Conservation (phyloP, 2,329 filamentous ascomycete genomes). For the Zopfia rhizophila region DNA sequence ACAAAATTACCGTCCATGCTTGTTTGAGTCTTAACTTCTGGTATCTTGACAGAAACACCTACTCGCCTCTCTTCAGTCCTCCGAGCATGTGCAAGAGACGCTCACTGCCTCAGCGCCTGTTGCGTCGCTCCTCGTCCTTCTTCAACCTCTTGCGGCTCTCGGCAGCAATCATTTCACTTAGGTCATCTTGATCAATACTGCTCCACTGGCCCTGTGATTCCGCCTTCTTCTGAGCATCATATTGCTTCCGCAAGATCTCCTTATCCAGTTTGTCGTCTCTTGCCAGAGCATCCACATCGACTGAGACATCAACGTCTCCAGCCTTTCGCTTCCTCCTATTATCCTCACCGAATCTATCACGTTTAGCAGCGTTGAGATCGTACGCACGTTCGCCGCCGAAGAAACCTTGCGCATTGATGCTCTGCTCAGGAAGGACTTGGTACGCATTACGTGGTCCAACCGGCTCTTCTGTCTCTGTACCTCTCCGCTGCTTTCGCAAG, state of each 20-base stretch:
- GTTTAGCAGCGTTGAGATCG: conserved; percentile 73
- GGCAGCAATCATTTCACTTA: conserved; percentile 95
- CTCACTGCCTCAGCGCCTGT: conserved; percentile 62
- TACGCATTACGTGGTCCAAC: conserved; percentile 79
- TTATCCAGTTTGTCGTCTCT: conserved; percentile 82
- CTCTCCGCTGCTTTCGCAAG: conserved; percentile 81
- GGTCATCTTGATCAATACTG: conserved; percentile 85
- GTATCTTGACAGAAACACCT: conserved; percentile 30
- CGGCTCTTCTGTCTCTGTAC: conserved; percentile 88
- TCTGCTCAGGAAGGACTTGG: conserved; percentile 88
- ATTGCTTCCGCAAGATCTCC: conserved; percentile 82
- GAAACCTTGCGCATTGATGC: conserved; percentile 88
- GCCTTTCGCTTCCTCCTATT: conserved; percentile 84
- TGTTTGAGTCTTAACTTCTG: conserved; percentile 5
- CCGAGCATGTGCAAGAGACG: too few species aligned
- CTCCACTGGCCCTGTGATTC: conserved; percentile 71
- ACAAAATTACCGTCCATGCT: conserved; percentile 2
- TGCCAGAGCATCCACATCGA: conserved; percentile 84
- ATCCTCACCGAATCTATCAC: conserved; percentile 78
- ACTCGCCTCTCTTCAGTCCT: conserved; percentile 5
- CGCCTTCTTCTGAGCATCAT: conserved; percentile 75
- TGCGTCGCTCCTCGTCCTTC: conserved; percentile 81
- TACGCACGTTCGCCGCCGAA: conserved; percentile 96
- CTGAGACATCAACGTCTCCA: conserved; percentile 91
- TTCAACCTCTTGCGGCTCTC: conserved; percentile 92